Base-by-base conservation (phyloP, 441 rosid genomes). In the Syzygium syzygioides region DNA sequence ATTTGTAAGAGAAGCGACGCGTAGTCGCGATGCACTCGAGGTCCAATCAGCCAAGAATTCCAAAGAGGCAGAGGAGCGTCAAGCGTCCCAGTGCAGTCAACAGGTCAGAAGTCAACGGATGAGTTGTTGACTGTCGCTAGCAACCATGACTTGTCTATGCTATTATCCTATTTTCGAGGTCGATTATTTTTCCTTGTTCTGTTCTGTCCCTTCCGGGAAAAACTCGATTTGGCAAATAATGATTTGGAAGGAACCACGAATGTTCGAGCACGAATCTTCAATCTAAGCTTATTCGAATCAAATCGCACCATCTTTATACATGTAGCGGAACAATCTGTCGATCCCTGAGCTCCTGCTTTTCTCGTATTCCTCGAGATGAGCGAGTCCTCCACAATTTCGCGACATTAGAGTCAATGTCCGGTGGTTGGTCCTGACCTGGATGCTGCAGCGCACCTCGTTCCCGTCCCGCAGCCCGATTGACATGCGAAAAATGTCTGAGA, bases 281-380 rank as follows among this genome's bases (percentile, higher is more conserved):
- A 71, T 76, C 18, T 23, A 41, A 41, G 45, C 18, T 23, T 23
- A 1, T 41, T 20, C 52, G 8, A 76, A 76, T 45, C 52, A 41
- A 76, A 76, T 23, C 2, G 52, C n/a, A 41, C 52, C 2, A 23
- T 23, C 4, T 41, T 37, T 41, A 71, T 25, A 20, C 1, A 23
- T 20, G 15, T 37, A 12, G 48, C 0, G 0, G 1, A 37, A 76
- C 6, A 5, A 37, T 23, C 0, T 4, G 4, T 25, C 4, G 5
- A 45, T 64, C 18, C 0, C 23, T 0, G 2, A 34, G 14, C 41
- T 68, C 8, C 4, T 2, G 9, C 4, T 25, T 0, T 9, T 4
- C n/a, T n/a, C n/a, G n/a, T n/a, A n/a, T n/a, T n/a, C n/a, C 9
- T 37, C 17, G 2, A 1, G 6, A 68, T 4, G 1, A 5, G 8